Percentiles rank a stretch among this genome's conserved stretches.
phyloP scores from a whole-genome alignment of 495 filamentous ascomycete species.

The Penicillium lividum region DNA sequence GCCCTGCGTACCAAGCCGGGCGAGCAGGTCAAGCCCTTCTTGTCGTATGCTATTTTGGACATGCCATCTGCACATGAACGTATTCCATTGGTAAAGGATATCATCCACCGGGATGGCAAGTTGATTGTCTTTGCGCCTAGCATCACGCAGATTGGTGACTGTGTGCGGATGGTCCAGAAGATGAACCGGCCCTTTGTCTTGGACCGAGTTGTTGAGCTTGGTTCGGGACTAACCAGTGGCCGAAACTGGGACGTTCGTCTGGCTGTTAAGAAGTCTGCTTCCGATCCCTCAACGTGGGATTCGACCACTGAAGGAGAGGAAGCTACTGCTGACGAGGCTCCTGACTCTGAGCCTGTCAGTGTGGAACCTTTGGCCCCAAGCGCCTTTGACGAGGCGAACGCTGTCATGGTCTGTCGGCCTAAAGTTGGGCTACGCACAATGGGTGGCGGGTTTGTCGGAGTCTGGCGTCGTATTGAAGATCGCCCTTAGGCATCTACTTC shows the following conservation, averaged over 20 bases:
- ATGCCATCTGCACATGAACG: conserved; percentile 62
- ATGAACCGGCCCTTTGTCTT: conserved; percentile 55
- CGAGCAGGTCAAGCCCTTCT: conserved; percentile 52
- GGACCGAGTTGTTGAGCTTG: conserved; percentile 67
- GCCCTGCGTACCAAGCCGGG: conserved; percentile 25
- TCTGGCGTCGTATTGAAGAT: conserved; percentile 59
- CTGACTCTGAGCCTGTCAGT: conserved; percentile 3
- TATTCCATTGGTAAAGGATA: conserved; percentile 55
- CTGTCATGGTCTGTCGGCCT: conserved; percentile 66
- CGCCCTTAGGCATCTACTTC: neutral
- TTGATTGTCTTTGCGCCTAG: conserved; percentile 72
- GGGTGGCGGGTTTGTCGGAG: conserved; percentile 71
- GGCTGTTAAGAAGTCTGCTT: conserved; percentile 46
- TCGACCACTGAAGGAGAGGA: conserved; percentile 21
- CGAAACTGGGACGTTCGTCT: conserved; percentile 67
- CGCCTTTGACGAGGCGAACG: conserved; percentile 29
- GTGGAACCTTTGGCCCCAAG: conserved; percentile 12
- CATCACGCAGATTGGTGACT: conserved; percentile 71
- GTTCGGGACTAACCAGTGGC: conserved; percentile 53
- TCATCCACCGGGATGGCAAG: conserved; percentile 60
- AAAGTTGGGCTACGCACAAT: conserved; percentile 62
- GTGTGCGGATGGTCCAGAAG: conserved; percentile 53
- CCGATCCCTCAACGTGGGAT: conserved; percentile 42
- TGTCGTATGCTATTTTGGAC: conserved; percentile 69
- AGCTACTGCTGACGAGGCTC: conserved; percentile 1